phyloP scores from a whole-genome alignment of 805 yeast species.

The Helenozyma baotianmanensis region DNA sequence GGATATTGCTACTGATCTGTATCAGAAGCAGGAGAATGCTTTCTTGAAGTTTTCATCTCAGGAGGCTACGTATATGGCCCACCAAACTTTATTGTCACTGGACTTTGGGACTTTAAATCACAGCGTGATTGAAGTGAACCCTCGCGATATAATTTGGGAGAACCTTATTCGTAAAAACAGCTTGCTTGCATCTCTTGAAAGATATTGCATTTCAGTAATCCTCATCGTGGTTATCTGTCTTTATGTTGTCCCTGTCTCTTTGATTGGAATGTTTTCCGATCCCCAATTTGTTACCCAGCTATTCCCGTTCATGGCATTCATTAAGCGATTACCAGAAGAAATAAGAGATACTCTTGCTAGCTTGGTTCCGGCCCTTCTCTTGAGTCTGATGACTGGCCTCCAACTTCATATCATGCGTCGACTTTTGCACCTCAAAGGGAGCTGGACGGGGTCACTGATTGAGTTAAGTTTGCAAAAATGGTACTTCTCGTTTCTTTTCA shows the following conservation, averaged over 20 bases:
- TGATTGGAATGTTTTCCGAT: slow-evolving; percentile 73
- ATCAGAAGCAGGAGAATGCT: slow-evolving; percentile 36
- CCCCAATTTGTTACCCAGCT: slow-evolving; percentile 58
- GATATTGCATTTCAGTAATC: slow-evolving; percentile 40
- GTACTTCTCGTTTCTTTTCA: slow-evolving; percentile 72
- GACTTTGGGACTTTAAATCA: slow-evolving; percentile 39
- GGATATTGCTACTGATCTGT: slow-evolving; percentile 15
- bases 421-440: slow-evolving; percentile 53
- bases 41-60: slow-evolving; percentile 61
- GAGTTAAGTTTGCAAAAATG: slow-evolving; percentile 73
- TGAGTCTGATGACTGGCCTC: slow-evolving; percentile 57
- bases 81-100: slow-evolving; percentile 49
- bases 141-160: slow-evolving; percentile 69
- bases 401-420: slow-evolving; percentile 56
- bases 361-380: slow-evolving; percentile 61
- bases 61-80: slow-evolving; percentile 57
- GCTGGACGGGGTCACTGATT: slow-evolving; percentile 54
- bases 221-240: slow-evolving; percentile 46
- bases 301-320: slow-evolving; percentile 56
- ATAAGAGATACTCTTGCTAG: slow-evolving; percentile 53
- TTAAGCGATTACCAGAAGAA: slow-evolving; percentile 50
- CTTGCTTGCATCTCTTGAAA: slow-evolving; percentile 33
- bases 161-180: slow-evolving; percentile 45
- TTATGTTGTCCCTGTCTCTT: slow-evolving; percentile 83
- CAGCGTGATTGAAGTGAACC: slow-evolving; percentile 51